Evolutionary conservation across 805 yeast genomes (phyloP).

Genomic region (Alloascoidea africana): DNA sequence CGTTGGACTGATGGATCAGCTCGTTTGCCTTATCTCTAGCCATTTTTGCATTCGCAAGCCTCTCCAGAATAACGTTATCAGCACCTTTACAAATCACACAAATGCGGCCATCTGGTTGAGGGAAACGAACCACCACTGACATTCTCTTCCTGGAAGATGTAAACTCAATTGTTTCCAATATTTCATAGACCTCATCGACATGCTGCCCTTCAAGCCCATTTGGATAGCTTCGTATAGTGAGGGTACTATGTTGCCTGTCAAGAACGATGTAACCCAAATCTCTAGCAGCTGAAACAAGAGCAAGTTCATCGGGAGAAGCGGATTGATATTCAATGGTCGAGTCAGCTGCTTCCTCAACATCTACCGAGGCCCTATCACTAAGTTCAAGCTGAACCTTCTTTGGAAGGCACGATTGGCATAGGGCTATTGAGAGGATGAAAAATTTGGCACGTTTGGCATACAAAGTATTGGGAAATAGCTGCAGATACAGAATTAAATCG

Average conservation of each 20-base stretch:
- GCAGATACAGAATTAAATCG: conserved; percentile 55
- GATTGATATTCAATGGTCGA: conserved; percentile 71
- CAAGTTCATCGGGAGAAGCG: conserved; percentile 93
- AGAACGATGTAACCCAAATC: conserved; percentile 85
- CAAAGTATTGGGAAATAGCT: conserved; percentile 49
- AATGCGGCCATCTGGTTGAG: conserved; percentile 59
- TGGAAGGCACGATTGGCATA: conserved; percentile 87
- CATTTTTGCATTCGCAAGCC: conserved; percentile 38
- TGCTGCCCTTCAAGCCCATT: conserved; percentile 59
- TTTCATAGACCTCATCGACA: conserved; percentile 49
- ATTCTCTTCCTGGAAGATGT: conserved; percentile 81
- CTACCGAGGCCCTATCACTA: conserved; percentile 11
- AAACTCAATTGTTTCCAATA: conserved; percentile 75
- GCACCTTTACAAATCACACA: conserved; percentile 91
- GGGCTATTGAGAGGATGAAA: conserved; percentile 66
- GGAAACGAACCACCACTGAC: conserved; percentile 74
- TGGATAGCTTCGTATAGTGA: conserved; percentile 70
- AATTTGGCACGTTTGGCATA: conserved; percentile 65
- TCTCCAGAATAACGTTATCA: conserved; percentile 74
- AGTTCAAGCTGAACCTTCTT: conserved; percentile 25
- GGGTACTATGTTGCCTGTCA: conserved; percentile 42
- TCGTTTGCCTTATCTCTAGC: conserved; percentile 57
- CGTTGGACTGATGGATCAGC: conserved; percentile 35
- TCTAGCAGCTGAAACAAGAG: conserved; percentile 85
- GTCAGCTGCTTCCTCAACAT: conserved; percentile 12